Evolutionary conservation across 371 early-diverging fungal genomes (phyloP).

Genomic region (Mucor mucedo): DNA sequence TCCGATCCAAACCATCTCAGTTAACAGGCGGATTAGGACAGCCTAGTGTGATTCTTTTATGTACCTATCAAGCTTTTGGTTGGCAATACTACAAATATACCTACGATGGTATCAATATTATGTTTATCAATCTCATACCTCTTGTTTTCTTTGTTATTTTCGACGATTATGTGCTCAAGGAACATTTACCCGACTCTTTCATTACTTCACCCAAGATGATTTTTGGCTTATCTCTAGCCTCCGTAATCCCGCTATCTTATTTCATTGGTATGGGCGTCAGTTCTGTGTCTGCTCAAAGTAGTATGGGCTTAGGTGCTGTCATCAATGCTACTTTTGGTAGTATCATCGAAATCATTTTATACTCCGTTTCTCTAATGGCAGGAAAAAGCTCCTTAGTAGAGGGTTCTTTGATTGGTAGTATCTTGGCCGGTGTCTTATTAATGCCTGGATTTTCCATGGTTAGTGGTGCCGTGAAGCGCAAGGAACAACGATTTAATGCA

Average conservation of each 20-base stretch:
- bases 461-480: slow-evolving; percentile 87
- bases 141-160: slow-evolving; percentile 80
- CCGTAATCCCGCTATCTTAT: slow-evolving; percentile 92
- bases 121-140: slow-evolving; percentile 90
- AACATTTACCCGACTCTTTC: slow-evolving; percentile 50
- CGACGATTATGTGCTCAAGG: slow-evolving; percentile 80
- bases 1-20: slow-evolving; percentile 64
- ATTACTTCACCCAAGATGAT: slow-evolving; percentile 72
- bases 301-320: slow-evolving; percentile 90
- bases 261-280: slow-evolving; percentile 97
- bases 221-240: slow-evolving; percentile 79
- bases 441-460: slow-evolving; percentile 96
- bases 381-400: slow-evolving; percentile 90
- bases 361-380: slow-evolving; percentile 85
- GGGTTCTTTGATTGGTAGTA: slow-evolving; percentile 91
- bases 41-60: slow-evolving; percentile 69
- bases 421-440: slow-evolving; percentile 86
- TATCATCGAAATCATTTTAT: slow-evolving; percentile 94
- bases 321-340: slow-evolving; percentile 97
- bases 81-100: slow-evolving; percentile 93
- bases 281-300: slow-evolving; percentile 94
- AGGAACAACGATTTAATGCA: slow-evolving; percentile 93
- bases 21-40: slow-evolving; percentile 36
- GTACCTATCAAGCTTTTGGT: slow-evolving; percentile 81
- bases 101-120: slow-evolving; percentile 94